Evolutionary conservation across 2,329 filamentous ascomycete genomes (phyloP).

Genomic region (Aureobasidium melanogenum): DNA sequence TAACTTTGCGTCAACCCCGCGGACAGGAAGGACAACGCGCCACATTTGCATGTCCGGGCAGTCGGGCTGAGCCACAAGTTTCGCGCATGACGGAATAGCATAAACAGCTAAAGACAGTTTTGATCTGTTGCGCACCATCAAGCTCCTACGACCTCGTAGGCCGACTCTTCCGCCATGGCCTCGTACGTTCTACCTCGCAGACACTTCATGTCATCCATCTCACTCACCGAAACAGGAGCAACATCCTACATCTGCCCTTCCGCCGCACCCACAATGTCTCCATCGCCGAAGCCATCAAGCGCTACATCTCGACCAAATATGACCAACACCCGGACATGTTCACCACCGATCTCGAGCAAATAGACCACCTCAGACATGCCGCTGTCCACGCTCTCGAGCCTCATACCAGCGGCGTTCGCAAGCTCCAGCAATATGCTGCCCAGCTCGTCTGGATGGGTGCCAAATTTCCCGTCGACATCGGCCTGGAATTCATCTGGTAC

Average conservation of each 20-base stretch:
- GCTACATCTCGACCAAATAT: slow-evolving; percentile 97
- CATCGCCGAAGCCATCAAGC: slow-evolving; percentile 72
- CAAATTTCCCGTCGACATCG: slow-evolving; percentile 95
- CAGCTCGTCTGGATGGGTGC: slow-evolving; percentile 88
- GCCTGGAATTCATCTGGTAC: slow-evolving; percentile 95
- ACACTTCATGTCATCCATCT: background rate
- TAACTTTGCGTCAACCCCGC: background rate
- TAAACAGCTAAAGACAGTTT: background rate
- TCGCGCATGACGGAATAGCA: background rate
- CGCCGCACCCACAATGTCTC: slow-evolving; percentile 73
- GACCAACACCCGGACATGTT: slow-evolving; percentile 99
- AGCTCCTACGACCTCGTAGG: background rate
- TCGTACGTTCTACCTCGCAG: background rate
- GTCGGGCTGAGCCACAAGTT: background rate
- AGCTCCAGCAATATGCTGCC: slow-evolving; percentile 83
- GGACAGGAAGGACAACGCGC: background rate
- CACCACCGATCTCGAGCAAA: slow-evolving; percentile 72
- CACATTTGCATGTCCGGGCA: too few relatives aligned
- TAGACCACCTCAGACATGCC: slow-evolving; percentile 73
- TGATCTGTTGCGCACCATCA: background rate
- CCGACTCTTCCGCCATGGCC: background rate
- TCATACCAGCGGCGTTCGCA: slow-evolving; percentile 75
- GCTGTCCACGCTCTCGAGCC: slow-evolving; percentile 86
- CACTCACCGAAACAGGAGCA: slow-evolving; percentile 25
- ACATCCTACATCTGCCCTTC: slow-evolving; percentile 75